A percentile compares a stretch with the other conserved stretches of the same genome.
These are phyloP conservation scores for Fusarium albosuccineum DNA, from an alignment of 2,329 filamentous ascomycete genomes.

Conservation along the genomic window DNA sequence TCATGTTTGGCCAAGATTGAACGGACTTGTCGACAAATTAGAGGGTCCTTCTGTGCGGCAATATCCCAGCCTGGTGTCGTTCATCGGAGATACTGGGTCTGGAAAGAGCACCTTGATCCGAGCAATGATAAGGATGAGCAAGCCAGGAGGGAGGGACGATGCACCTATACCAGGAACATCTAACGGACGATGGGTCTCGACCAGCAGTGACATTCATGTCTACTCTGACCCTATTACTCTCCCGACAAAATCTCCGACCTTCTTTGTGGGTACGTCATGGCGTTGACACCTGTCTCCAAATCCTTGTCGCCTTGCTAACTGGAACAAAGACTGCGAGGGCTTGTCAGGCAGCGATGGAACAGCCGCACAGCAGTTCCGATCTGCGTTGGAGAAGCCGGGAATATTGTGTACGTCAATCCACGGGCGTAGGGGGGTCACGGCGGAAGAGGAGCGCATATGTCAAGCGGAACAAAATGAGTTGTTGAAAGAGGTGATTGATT, in stretches of 20 bases:
- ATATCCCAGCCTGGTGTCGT: slow-evolving; percentile 30
- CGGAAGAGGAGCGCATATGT: fast-evolving
- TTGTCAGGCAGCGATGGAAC: slow-evolving; percentile 8
- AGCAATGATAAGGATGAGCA: slow-evolving; percentile 17
- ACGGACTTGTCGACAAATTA: neutral
- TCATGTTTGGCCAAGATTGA: slow-evolving; percentile 16
- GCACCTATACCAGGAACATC: neutral
- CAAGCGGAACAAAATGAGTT: neutral
- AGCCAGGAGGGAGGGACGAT: neutral
- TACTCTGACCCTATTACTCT: slow-evolving; percentile 23
- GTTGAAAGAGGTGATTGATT: neutral
- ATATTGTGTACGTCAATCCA: neutral
- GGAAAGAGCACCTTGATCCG: slow-evolving; percentile 32
- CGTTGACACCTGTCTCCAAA: no score
- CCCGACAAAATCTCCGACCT: slow-evolving; percentile 4
- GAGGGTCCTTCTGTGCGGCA: neutral
- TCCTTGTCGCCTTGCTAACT: neutral
- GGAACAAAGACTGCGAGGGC: slow-evolving; percentile 9
- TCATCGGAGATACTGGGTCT: slow-evolving; percentile 29
- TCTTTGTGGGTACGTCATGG: slow-evolving; percentile 21
- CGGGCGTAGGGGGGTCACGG: neutral
- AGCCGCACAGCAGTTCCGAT: no score
- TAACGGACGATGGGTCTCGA: slow-evolving; percentile 1
- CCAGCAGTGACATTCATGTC: slow-evolving; percentile 30
- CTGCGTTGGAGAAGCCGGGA: neutral